Percentiles rank a stretch among this genome's conserved stretches.
Evolutionary conservation across 106 monocot species (phyloP).

Genomic region (Apostasia shenzhenica): DNA sequence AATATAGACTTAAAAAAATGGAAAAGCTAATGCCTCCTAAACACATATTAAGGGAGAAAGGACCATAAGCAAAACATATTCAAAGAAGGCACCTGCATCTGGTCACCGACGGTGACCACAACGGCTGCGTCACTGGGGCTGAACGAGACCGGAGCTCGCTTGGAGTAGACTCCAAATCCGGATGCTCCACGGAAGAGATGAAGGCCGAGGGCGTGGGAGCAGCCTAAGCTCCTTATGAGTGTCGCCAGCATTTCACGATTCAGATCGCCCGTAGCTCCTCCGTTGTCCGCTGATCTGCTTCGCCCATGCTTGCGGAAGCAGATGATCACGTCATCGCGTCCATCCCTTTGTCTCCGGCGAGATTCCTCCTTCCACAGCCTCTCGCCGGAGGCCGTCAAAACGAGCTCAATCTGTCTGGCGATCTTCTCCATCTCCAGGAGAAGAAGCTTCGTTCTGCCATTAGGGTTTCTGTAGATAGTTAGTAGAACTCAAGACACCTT

Average conservation of each 20-base stretch:
- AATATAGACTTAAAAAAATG: no score
- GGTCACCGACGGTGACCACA: constrained; percentile 33
- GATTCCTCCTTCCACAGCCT: background rate
- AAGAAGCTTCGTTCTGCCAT: constrained; percentile 6
- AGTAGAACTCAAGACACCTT: no score
- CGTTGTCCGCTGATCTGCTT: background rate
- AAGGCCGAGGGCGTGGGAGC: constrained; percentile 11
- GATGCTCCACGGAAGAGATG: constrained; percentile 14
- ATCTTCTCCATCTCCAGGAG: constrained; percentile 10
- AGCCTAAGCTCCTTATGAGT: constrained; percentile 13
- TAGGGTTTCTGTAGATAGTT: background rate
- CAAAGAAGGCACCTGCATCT: constrained; percentile 16
- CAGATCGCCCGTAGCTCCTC: background rate
- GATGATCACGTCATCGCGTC: background rate
- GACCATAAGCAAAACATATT: background rate
- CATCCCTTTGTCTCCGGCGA: background rate
- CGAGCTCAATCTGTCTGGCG: constrained; percentile 9
- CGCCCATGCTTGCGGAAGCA: constrained; percentile 20
- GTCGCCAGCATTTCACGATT: constrained; percentile 17
- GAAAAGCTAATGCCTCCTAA: no score
- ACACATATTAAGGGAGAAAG: background rate
- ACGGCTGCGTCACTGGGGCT: constrained; percentile 11
- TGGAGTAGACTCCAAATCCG: constrained; percentile 17
- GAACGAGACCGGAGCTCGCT: constrained; percentile 16
- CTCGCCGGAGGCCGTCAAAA: background rate